phyloP scores from a whole-genome alignment of 768 basidiomycete genomes.

The Lactarius tabidus region DNA sequence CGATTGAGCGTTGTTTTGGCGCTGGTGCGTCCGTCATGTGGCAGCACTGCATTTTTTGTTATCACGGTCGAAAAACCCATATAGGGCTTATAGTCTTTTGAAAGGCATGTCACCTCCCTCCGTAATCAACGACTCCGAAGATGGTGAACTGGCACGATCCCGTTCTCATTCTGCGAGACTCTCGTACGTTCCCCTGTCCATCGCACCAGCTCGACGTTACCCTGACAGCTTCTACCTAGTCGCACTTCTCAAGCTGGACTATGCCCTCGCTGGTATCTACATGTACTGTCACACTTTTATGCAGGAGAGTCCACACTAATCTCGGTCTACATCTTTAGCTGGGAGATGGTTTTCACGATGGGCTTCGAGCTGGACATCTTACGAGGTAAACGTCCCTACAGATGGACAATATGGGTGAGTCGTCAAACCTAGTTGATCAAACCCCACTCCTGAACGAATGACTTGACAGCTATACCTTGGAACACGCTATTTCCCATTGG shows the following conservation, averaged over 20 bases:
- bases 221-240: not conserved
- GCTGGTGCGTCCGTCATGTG: not conserved
- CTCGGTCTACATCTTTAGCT: not conserved
- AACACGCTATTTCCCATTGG: conserved; percentile 6
- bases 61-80: not conserved
- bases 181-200: not conserved
- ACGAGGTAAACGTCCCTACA: conserved; percentile 14
- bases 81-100: not conserved
- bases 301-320: not conserved
- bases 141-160: conserved; percentile 18
- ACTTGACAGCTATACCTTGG: conserved; percentile 18
- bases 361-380: not conserved
- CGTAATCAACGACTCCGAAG: not conserved
- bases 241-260: not conserved
- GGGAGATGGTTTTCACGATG: not conserved
- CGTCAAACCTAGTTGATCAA: not conserved
- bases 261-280: not conserved
- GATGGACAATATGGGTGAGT: conserved; percentile 1
- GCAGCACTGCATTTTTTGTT: not conserved
- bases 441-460: not conserved
- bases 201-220: not conserved
- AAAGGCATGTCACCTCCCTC: not conserved
- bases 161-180: not conserved
- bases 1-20: not conserved
- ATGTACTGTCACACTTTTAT: not conserved